Percentiles rank a stretch among this genome's conserved stretches.
Evolutionary conservation across 2,329 filamentous ascomycete species (phyloP).

Genomic region (Alternaria gansuensis): DNA sequence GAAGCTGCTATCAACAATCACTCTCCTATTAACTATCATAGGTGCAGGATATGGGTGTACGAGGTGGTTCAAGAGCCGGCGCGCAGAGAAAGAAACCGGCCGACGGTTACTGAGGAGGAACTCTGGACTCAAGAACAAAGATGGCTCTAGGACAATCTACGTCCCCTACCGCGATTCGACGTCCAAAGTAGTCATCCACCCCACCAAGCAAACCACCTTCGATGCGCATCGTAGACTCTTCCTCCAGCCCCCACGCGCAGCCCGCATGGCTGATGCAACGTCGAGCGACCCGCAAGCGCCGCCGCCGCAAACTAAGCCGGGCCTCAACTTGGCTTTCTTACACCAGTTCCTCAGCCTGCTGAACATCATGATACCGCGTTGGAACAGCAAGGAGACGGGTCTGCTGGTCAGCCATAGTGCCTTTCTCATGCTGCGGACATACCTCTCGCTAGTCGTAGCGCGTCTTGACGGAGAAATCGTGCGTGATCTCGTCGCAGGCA

Average conservation of each 20-base stretch:
- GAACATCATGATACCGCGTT: slow-evolving; percentile 96
- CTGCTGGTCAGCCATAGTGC: slow-evolving; percentile 86
- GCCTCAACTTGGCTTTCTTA: slow-evolving; percentile 91
- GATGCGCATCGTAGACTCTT: slow-evolving; percentile 95
- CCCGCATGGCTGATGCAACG: slow-evolving; percentile 73
- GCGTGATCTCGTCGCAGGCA: slow-evolving; percentile 91
- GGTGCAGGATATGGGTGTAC: slow-evolving; percentile 80
- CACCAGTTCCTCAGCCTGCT: slow-evolving; percentile 96
- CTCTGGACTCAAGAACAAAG: slow-evolving; percentile 91
- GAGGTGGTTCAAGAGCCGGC: slow-evolving; percentile 76
- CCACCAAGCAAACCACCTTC: slow-evolving; percentile 91
- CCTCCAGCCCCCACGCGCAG: slow-evolving; percentile 85
- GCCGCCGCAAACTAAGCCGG: slow-evolving; percentile 88
- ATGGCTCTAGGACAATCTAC: slow-evolving; percentile 93
- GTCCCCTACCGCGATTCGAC: slow-evolving; percentile 90
- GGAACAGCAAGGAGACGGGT: slow-evolving; percentile 94
- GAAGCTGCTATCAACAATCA: slow-evolving; percentile 77
- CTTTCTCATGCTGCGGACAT: slow-evolving; percentile 91
- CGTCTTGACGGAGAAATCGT: slow-evolving; percentile 96
- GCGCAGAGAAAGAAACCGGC: slow-evolving; percentile 83
- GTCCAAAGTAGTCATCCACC: slow-evolving; percentile 88
- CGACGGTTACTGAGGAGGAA: slow-evolving; percentile 85
- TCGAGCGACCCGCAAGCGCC: slow-evolving; percentile 70
- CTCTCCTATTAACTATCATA: slow-evolving; percentile 80
- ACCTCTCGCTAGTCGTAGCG: slow-evolving; percentile 91